Evolutionary conservation across 164 flowering plant genomes (phyloP), one percentile per base, ranked within the genome.

Genomic region (Dillenia turbinata): DNA sequence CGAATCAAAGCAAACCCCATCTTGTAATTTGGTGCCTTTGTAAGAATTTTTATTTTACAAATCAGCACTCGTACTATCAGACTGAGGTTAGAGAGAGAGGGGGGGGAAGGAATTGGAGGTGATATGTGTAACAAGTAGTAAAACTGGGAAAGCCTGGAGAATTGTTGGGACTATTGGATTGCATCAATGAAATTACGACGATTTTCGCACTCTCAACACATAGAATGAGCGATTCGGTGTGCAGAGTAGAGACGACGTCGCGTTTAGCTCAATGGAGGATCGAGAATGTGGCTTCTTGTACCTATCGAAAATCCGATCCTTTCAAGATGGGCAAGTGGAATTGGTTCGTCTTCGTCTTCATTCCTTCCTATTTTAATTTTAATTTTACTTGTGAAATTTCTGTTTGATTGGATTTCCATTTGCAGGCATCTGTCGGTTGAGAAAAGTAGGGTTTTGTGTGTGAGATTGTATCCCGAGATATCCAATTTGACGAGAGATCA

Each of bases 261-360:
- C 86, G 97, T 8, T 89, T 94, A 48, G 99, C 97, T 47, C 99
- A 91, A 80, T 94, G 99, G 99, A 78, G 85, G 73, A 85, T 94
- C 71, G 92, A 88, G 9, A 86, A 75, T 58, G 56, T 89, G 49
- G 79, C 92, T 22, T 82, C 93, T 53, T 87, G 82, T 70, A 77
- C 95, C n/a, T 90, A 85, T 70, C 83, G 95, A 63, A 89, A 87
- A 62, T 94, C 99, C 61, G 97, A 94, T 69, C 92, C 97, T 60
- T 94, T 94, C 89, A 88, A 75, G 79, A 84, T 94, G 54, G 97
- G 99, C 13, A 75, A 71, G 47, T 94, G 99, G 99, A 87, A 89
- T 54, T 94, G 99, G 99, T 90, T 3, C 54, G 69, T 40, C 2
- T 24, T 19, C n/a, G 8, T 52, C 8, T 17, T 46, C 10, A 44